Percentiles rank a stretch among this genome's conserved stretches.
Evolutionary conservation across 345 rosid species (phyloP).

Genomic region (Gossypium arboreum): DNA sequence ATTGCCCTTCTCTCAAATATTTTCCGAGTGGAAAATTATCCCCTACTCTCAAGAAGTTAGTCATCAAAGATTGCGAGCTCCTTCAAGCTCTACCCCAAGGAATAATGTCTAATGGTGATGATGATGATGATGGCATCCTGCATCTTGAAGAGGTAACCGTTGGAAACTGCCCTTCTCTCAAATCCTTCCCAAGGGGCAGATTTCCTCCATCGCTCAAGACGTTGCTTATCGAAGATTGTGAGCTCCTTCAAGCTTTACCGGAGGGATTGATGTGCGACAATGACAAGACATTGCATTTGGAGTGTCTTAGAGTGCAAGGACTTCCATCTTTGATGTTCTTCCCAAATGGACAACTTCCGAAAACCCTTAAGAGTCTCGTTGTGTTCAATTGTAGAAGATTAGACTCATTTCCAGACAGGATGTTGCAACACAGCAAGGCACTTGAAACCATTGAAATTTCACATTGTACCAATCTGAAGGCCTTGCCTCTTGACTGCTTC

Average conservation of each 20-base stretch:
- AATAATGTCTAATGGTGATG: background rate
- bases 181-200: background rate
- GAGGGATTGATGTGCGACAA: background rate
- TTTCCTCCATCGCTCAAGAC: background rate
- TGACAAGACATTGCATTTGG: background rate
- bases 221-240: background rate
- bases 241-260: background rate
- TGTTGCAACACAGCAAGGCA: slow-evolving; percentile 8
- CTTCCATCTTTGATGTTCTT: slow-evolving; percentile 21
- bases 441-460: slow-evolving; percentile 15
- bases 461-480: background rate
- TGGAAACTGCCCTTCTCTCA: slow-evolving; percentile 8
- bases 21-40: background rate
- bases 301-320: slow-evolving; percentile 11
- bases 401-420: background rate
- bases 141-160: background rate
- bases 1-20: background rate
- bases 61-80: background rate
- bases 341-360: slow-evolving; percentile 5
- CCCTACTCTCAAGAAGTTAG: background rate
- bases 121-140: background rate
- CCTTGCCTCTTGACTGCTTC: background rate
- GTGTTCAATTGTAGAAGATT: slow-evolving; percentile 11
- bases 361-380: slow-evolving; percentile 1
- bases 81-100: slow-evolving; percentile 4